Evolutionary conservation across 257 asterid genomes (phyloP), one percentile per base, ranked within the genome.

Genomic region (Primulina tabacum): DNA sequence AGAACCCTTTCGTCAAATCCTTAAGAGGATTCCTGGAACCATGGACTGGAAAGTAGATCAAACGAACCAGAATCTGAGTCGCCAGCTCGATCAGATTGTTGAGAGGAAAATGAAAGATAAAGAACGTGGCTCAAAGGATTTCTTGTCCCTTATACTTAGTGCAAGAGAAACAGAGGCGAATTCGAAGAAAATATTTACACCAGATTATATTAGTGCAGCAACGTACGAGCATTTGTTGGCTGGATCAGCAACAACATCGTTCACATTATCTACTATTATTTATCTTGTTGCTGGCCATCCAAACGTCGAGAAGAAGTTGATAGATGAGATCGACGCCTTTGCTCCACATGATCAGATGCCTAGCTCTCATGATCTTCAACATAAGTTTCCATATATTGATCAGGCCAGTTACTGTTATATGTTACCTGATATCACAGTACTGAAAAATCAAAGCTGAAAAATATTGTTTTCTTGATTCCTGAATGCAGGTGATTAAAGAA

Each of bases 141-240:
- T 94, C 52, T 71, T 88, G 60, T 91, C 98, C 0, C 95, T 88
- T 59, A 82, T 94, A 59, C 82, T 91, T 56, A 81, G 69, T 17
- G 95, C 93, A 5, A 79, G 96, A 61, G 90, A 89, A 64, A 69
- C 96, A 1, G 82, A 85, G 83, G 74, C 65, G 30, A 75, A 70
- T 18, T 79, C 92, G 6, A 85, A 82, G 80, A 77, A 78, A 8
- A 77, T 89, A 35, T 91, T 91, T 81, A 88, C 95, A 4, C 65
- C 87, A 4, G 99, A 94, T 71, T 85, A 88, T 59, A 71, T 91
- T 21, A 89, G 93, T 68, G 99, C 99, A n/a, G 96, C 83, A 18
- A 78, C 96, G 66, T 94, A 94, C 53, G 99, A 94, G 77, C 99
- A 94, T 68, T 79, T 94, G 67, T 62, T 94, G 70, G 99, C 99